Base-by-base conservation (phyloP, 371 early-diverging fungal species). In the Mortierella polycephala region DNA sequence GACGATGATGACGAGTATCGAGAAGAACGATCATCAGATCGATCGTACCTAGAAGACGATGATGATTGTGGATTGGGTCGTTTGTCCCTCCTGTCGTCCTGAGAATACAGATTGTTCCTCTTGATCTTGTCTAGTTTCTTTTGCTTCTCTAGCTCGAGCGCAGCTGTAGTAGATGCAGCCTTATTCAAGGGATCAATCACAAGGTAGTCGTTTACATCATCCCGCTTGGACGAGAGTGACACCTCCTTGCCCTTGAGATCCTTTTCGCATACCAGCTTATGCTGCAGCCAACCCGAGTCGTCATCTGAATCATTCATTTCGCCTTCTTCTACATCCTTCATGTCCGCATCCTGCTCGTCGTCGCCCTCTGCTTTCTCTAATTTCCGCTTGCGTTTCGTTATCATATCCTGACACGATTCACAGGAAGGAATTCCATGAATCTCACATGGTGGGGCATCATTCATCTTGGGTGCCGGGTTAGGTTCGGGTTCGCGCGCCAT, bases 221-320 rank as follows among this genome's bases (percentile, higher is more conserved):
- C 91, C 16, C 83, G 84, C 49, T 88, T 83, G 39, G 88, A 85
- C 69, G 87, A 84, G 16, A 88, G 54, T 0, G 74, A 73, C 0
- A 72, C 80, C 62, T 90, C 88, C 60, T 90, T 90, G 42, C 89
- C 90, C 56, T 86, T 88, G 49, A 84, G 80, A 66, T 92, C 92
- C 64, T 89, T 90, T 57, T 85, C 89, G 74, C 92, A 93, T 0
- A 86, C 83, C 8, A 94, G 83, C 41, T 84, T 83, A 73, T 94
- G 94, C 6, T 85, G 77, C 69, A 94, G 84, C 94, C 94, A 94
- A 16, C 86, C 90, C 49, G 86, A 74, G 46, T 87, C 88, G 7
- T 83, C 74, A 1, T 82, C 85, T 1, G 75, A 67, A 18, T 83
- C 60, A 1, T 30, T 30, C 30, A 30, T 30, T 2, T 61, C 67